phyloP scores from a whole-genome alignment of 2,329 filamentous ascomycete species.

The Alternaria panax region DNA sequence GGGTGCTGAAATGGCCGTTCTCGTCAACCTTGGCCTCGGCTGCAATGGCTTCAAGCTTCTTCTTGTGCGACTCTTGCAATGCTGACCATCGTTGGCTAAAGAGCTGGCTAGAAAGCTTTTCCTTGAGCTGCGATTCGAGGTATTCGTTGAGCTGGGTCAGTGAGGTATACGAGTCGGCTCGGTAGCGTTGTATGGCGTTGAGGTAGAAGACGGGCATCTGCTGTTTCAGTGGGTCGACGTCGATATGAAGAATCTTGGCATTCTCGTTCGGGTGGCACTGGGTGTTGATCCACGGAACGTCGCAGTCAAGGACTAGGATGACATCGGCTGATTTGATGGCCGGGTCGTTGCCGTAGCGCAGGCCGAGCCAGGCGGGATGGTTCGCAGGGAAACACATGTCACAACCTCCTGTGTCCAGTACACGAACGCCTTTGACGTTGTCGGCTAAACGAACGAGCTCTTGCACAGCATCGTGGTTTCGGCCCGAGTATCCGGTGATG shows the following conservation, averaged over 20 bases:
- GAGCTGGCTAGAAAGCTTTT: conserved; percentile 51
- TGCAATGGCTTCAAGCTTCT: conserved; percentile 67
- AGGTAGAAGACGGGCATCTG: conserved; percentile 67
- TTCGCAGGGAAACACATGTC: conserved; percentile 76
- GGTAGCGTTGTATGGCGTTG: conserved; percentile 60
- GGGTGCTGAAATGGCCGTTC: conserved; percentile 68
- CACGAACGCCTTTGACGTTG: conserved; percentile 71
- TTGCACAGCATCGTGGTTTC: conserved; percentile 69
- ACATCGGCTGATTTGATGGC: conserved; percentile 79
- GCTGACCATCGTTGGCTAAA: conserved; percentile 60
- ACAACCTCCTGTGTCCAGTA: conserved; percentile 78
- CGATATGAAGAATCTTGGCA: conserved; percentile 70
- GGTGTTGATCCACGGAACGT: conserved; percentile 93
- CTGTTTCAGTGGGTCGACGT: conserved; percentile 71
- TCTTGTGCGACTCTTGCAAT: conserved; percentile 65
- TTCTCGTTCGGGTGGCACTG: conserved; percentile 65
- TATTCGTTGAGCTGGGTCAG: conserved; percentile 73
- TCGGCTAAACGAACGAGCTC: conserved; percentile 73
- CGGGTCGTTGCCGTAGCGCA: conserved; percentile 77
- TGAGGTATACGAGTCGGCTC: conserved; percentile 61
- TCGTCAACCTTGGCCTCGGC: conserved; percentile 64
- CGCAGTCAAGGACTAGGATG: conserved; percentile 85
- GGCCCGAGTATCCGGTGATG: conserved; percentile 74
- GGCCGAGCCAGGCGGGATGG: conserved; percentile 66
- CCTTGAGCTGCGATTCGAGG: conserved; percentile 56